phyloP scores from a whole-genome alignment of 1,284 basidiomycete species.

The Boletus semigastroideus region DNA sequence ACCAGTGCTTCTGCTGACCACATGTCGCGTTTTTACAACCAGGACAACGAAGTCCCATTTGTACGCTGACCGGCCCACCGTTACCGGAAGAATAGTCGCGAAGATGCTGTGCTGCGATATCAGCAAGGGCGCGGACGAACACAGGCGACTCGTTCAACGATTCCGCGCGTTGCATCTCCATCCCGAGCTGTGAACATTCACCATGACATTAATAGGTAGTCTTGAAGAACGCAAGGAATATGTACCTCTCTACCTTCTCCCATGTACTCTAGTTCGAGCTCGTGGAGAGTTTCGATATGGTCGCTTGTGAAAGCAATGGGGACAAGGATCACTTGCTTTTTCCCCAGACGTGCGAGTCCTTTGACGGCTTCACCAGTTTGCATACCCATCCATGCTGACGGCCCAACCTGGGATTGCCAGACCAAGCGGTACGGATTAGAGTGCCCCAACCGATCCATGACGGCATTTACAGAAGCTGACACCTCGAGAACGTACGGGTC shows the following conservation, averaged over 20 bases:
- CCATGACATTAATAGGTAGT: background rate
- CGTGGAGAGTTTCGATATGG: conserved; percentile 98
- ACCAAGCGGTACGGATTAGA: conserved; percentile 88
- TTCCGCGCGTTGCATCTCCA: conserved; percentile 88
- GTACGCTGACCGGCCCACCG: conserved; percentile 66
- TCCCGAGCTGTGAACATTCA: conserved; percentile 67
- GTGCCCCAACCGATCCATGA: conserved; percentile 83
- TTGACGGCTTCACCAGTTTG: conserved; percentile 93
- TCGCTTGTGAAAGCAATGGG: conserved; percentile 99
- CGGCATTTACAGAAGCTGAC: conserved; percentile 87
- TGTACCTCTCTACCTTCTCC: conserved; percentile 87
- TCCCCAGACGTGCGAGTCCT: conserved; percentile 86
- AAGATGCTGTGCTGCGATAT: conserved; percentile 87
- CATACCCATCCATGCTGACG: conserved; percentile 97
- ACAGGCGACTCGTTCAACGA: conserved; percentile 98
- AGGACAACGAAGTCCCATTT: conserved; percentile 89
- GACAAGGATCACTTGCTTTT: conserved; percentile 86
- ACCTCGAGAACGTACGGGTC: conserved; percentile 98
- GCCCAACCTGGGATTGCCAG: conserved; percentile 99
- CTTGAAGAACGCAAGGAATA: conserved; percentile 23
- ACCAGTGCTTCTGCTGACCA: conserved; percentile 86
- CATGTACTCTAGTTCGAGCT: conserved; percentile 92
- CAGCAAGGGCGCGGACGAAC: conserved; percentile 95
- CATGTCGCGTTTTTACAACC: conserved; percentile 91
- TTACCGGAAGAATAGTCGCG: conserved; percentile 55